Conservation (phyloP, 208 protist species). For the Acanthamoeba culbertsoni region DNA sequence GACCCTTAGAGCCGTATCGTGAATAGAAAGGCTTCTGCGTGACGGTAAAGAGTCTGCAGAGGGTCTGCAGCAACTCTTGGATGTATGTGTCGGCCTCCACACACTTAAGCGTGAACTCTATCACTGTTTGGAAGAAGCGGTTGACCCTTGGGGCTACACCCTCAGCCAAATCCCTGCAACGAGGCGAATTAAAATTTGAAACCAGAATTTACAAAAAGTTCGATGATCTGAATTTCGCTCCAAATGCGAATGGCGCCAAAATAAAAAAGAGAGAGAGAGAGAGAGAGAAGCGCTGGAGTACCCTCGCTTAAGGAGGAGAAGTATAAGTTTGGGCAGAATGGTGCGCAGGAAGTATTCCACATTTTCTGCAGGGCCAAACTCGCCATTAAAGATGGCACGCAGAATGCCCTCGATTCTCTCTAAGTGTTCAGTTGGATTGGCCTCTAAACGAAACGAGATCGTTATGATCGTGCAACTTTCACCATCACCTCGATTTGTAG, state of each 20-base stretch:
- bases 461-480: background rate
- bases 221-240: background rate
- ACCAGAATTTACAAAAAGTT: background rate
- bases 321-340: background rate
- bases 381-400: background rate
- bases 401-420: background rate
- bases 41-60: background rate
- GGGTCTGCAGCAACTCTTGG: background rate
- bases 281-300: background rate
- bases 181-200: background rate
- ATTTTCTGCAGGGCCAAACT: background rate
- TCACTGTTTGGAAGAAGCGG: background rate
- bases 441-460: background rate
- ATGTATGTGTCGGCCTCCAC: background rate
- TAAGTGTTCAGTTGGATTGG: background rate
- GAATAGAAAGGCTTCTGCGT: constrained; percentile 24
- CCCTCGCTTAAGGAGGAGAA: background rate
- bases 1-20: background rate
- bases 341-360: background rate
- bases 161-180: background rate
- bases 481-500: background rate
- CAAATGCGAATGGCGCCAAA: too few species aligned
- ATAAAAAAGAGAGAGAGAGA: background rate
- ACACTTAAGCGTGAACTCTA: background rate
- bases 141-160: background rate